phyloP scores from a whole-genome alignment of 805 yeast species.

The Debaryomyces hansenii region DNA sequence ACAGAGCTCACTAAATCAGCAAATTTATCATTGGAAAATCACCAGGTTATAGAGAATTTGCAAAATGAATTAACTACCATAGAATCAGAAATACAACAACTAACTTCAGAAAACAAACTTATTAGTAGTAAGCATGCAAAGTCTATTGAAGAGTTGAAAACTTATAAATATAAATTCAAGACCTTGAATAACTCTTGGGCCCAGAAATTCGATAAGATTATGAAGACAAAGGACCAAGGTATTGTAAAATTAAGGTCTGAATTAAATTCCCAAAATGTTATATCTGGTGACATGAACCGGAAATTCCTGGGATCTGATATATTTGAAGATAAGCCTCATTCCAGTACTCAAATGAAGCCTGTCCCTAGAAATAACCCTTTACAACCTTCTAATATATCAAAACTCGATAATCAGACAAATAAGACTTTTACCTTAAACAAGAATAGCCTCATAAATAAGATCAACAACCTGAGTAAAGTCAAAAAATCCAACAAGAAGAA shows the following conservation, averaged over 20 bases:
- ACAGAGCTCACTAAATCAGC: neutral
- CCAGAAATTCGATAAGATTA: neutral
- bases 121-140: neutral
- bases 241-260: slow-evolving; percentile 1
- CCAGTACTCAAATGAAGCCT: neutral
- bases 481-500: slow-evolving; percentile 7
- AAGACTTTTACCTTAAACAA: neutral
- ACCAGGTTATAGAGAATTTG: neutral
- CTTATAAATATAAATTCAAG: slow-evolving; percentile 1
- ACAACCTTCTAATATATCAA: neutral
- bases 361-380: neutral
- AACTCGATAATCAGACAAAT: neutral
- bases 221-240: slow-evolving; percentile 1
- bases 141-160: neutral
- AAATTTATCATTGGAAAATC: neutral
- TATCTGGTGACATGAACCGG: neutral
- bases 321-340: neutral
- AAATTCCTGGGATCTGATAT: slow-evolving; percentile 1
- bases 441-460: neutral
- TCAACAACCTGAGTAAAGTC: slow-evolving; percentile 1
- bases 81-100: neutral
- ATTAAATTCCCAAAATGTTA: neutral
- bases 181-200: neutral
- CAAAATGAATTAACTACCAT: neutral
- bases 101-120: neutral